phyloP scores from a whole-genome alignment of 306 rosid species.

The Parietaria judaica region DNA sequence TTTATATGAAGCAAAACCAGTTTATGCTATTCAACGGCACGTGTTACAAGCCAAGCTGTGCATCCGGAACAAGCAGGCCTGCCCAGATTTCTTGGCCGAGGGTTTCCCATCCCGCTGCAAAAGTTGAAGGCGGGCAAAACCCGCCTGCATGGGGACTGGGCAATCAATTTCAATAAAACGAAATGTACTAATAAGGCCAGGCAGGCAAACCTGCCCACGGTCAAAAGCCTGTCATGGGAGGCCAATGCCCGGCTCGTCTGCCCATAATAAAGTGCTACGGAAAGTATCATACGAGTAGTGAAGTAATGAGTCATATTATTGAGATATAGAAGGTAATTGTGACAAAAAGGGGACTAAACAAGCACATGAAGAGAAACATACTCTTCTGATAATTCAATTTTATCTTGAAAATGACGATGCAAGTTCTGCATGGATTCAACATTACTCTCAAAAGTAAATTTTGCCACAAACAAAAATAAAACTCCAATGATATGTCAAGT shows the following conservation, averaged over 20 bases:
- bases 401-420: slow-evolving; percentile 22
- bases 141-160: no score
- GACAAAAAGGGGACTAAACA: slow-evolving; percentile 9
- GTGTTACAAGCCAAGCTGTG: neutral
- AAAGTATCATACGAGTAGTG: neutral
- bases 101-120: no score
- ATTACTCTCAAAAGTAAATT: slow-evolving; percentile 24
- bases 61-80: no score
- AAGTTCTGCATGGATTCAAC: slow-evolving; percentile 21
- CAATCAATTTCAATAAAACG: no score
- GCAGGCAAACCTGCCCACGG: no score
- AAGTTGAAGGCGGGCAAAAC: no score
- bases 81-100: no score
- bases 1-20: neutral
- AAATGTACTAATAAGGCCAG: no score
- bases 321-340: slow-evolving; percentile 3
- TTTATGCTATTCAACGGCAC: neutral
- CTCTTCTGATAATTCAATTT: slow-evolving; percentile 19
- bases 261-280: no score
- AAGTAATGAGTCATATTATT: slow-evolving; percentile 10
- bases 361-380: slow-evolving; percentile 1
- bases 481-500: slow-evolving; percentile 22
- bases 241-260: no score
- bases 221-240: no score
- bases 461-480: slow-evolving; percentile 25